Base-by-base conservation (phyloP, 1,284 basidiomycete species). In the Ustilago shanxiensis region DNA sequence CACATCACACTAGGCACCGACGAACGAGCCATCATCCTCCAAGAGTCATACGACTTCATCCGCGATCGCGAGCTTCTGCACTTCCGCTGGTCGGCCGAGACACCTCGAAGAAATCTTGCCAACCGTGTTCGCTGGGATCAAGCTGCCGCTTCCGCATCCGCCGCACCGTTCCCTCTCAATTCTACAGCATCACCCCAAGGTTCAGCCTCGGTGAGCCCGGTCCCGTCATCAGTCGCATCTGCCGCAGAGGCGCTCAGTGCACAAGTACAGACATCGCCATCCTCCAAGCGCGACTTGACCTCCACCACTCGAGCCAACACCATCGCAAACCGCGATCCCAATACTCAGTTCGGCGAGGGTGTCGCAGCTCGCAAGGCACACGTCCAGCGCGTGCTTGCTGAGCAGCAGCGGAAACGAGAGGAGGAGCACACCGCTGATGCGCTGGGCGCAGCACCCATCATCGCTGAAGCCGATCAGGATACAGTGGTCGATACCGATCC, bases 21-120 rank as follows among this genome's bases (percentile, higher is more conserved):
- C 20, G 72, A 76, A 60, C 66, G 79, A 33, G 82, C 82, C 28
- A 75, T 83, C 61, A 60, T 85, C 26, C 68, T 83, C n/a, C 50
- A 78, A 24, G 83, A 85, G 55, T 77, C 81, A 1, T 74, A 81
- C 60, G 79, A 78, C 7, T 82, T 82, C 49, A 66, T 85, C 9
- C 76, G 79, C 51, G 83, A 85, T 50, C 70, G 83, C 22, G 83
- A 85, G 44, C 63, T 83, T 9, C 59, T 85, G 22, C 72, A 80
- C 33, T 75, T 85, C 35, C 79, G 81, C n/a, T 85, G 83, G 83
- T 62, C 68, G 1, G 69, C 80, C 11, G 70, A 79, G 18, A 81
- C 79, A 3, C 77, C 71, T 35, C 72, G 68, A 31, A 66, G 69
- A 49, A 78, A 60, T 44, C 66, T 66, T 53, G 77, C 68, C 54